Conservation (phyloP, 768 basidiomycete species). For the Porpolomopsis calyptriformis region DNA sequence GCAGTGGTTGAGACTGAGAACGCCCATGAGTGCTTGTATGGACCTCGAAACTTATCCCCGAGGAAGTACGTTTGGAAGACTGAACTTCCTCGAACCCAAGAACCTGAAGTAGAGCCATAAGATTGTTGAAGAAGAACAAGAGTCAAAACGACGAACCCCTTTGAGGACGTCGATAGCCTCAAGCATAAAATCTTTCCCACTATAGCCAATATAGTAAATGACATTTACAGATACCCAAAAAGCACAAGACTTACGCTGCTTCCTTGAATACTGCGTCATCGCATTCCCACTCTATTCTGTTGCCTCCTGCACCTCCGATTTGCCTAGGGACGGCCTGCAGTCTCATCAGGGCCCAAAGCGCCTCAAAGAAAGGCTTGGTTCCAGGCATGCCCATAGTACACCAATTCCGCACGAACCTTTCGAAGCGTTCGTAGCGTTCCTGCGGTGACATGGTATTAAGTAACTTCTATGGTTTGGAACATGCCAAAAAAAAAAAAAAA, state of each 20-base stretch:
- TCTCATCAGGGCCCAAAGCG: conserved; percentile 69
- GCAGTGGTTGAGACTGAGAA: conserved; percentile 45
- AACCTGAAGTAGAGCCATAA: not conserved
- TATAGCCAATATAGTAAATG: conserved; percentile 24
- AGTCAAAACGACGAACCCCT: conserved; percentile 48
- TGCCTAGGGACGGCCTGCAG: conserved; percentile 71
- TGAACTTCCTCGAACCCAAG: conserved; percentile 41
- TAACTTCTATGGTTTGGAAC: not conserved
- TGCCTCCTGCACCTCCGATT: conserved; percentile 68
- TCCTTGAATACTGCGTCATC: conserved; percentile 94
- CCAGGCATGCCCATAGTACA: conserved; percentile 83
- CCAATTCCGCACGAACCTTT: conserved; percentile 70
- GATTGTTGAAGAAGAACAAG: not conserved
- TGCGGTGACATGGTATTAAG: conserved; percentile 3
- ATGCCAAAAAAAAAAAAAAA: not conserved
- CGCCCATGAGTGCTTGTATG: conserved; percentile 37
- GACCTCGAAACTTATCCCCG: conserved; percentile 24
- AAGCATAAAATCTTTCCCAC: conserved; percentile 90
- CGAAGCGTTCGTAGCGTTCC: conserved; percentile 68
- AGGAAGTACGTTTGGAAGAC: conserved; percentile 28
- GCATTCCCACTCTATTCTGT: conserved; percentile 77
- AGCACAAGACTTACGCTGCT: conserved; percentile 59
- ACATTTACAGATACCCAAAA: conserved; percentile 9
- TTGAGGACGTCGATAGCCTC: conserved; percentile 85
- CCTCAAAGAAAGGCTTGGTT: conserved; percentile 77